A percentile compares a stretch with the other conserved stretches of the same genome.
phyloP scores from a whole-genome alignment of 179 eudicot species.

The Silene coronaria region DNA sequence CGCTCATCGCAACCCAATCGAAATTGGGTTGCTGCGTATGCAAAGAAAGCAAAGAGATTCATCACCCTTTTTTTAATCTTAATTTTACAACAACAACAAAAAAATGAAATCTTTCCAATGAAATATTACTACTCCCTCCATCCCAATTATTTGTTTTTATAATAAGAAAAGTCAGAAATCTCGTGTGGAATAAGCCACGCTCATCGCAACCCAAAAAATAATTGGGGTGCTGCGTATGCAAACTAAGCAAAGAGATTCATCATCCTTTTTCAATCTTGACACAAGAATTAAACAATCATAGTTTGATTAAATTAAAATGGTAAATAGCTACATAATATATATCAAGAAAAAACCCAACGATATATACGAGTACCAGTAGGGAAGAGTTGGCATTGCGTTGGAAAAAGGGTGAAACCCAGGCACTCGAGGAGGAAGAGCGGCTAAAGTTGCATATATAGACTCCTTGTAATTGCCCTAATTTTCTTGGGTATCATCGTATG shows the following conservation, averaged over 20 bases:
- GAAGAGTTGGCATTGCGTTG: no score
- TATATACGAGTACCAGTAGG: neutral
- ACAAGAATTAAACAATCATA: no score
- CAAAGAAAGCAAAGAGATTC: conserved; percentile 12
- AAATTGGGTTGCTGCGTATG: conserved; percentile 16
- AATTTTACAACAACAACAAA: neutral
- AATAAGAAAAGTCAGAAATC: conserved; percentile 12
- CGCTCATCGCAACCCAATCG: conserved; percentile 17
- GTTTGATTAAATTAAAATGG: no score
- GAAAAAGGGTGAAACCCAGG: no score
- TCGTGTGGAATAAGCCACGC: conserved; percentile 26
- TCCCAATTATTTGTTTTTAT: no score
- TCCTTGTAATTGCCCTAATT: neutral
- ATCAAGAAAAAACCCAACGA: no score
- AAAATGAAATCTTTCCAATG: neutral
- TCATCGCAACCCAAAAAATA: conserved; percentile 10
- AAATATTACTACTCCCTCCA: no score
- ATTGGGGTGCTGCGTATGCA: conserved; percentile 18
- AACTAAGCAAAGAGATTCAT: conserved; percentile 16
- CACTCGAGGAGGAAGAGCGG: neutral
- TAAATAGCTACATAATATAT: no score
- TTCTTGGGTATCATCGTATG: no score
- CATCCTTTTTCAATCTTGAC: conserved; percentile 8
- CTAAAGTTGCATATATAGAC: neutral
- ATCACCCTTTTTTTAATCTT: conserved; percentile 4